Base-by-base conservation (phyloP, 495 filamentous ascomycete species). In the Penicillium coffeae region DNA sequence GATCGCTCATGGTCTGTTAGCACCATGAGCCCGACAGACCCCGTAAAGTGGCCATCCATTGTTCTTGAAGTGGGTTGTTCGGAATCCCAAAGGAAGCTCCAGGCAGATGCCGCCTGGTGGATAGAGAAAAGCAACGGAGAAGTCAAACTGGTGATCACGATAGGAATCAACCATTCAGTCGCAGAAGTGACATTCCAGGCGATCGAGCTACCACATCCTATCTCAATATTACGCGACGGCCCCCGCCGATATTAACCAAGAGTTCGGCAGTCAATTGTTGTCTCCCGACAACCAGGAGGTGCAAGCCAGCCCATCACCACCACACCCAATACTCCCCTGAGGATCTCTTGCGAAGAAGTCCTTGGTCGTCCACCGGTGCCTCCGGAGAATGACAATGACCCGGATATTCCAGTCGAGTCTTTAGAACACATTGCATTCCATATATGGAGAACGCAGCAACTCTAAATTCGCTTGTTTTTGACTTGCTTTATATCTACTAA, bases 351-450 rank as follows among this genome's bases (percentile, higher is more conserved):
- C 41, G 41, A 32, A 43, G 21, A 43, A 30, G 5, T 32, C 27
- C 41, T 43, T 15, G 21, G 41, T 15, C 41, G 41, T 43, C 21
- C 21, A 25, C 41, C 41, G 21, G 21, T 43, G 27, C 41, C 41
- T 21, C 41, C 41, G 32, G 41, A 43, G 32, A 43, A 8, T 43
- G 41, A 43, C 41, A n/a, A n/a, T n/a, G n/a, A n/a, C n/a, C 21
- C 22, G n/a, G n/a, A 43, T 43, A 43, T 32, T 25, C 21, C 21
- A 25, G 41, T 43, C 27, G 21, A 43, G 32, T 43, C 41, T 30
- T 25, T 27, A 25, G 32, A 30, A 9, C 8, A 43, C 14, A n/a
- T 43, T 25, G 41, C 41, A 32, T 15, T 25, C 27, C 14, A n/a
- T 21, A 32, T 43, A 43, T 43, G 41, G 41, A 32, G 18, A 21